Evolutionary conservation across 495 filamentous ascomycete genomes (phyloP), one percentile per base, ranked within the genome.

Genomic region (Coniosporium apollinis): DNA sequence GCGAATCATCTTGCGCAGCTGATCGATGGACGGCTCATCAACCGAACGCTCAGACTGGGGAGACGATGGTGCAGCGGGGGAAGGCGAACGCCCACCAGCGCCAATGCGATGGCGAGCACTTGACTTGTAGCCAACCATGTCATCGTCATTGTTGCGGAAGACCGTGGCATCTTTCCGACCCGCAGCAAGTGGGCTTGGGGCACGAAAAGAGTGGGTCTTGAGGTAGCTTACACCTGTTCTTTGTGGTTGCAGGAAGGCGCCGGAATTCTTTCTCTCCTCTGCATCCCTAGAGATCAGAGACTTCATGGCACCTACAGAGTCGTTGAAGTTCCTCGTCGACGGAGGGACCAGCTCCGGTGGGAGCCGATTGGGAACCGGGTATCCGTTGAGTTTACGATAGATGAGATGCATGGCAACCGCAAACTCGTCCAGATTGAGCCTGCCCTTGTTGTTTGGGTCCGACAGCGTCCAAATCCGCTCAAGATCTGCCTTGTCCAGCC

Each of bases 321-420:
- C 81, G 45, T 77, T 85, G 41, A 99, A 63, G 48, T 94, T 92
- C 30, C 86, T 73, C n/a, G 87, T 91, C 4, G 87, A 94, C 1
- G 91, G 91, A 30, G 91, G 91, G 10, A 96, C 75, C 32, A 99
- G 73, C 61, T 99, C 91, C 4, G 91, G 74, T 3, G 91, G 91
- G 11, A 96, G 66, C 28, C 81, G 79, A 46, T 73, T 79, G n/a
- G 91, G 91, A 30, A 94, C 68, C 1, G 89, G 85, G 48, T 99
- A 94, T 19, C 85, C 85, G 43, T 96, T 96, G 18, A 96, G 67
- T 51, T 86, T 92, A 43, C 91, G 73, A 52, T 96, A 99, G 37
- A 99, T 96, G 54, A 99, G 60, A 67, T 99, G 91, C 89, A 99
- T 99, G 5, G 82, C 87, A 25, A 99, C 86, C 13, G 91, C 86